These are phyloP conservation scores for Solanum sparsipilum DNA, from an alignment of 257 asterid species.

Conservation along the genomic window DNA sequence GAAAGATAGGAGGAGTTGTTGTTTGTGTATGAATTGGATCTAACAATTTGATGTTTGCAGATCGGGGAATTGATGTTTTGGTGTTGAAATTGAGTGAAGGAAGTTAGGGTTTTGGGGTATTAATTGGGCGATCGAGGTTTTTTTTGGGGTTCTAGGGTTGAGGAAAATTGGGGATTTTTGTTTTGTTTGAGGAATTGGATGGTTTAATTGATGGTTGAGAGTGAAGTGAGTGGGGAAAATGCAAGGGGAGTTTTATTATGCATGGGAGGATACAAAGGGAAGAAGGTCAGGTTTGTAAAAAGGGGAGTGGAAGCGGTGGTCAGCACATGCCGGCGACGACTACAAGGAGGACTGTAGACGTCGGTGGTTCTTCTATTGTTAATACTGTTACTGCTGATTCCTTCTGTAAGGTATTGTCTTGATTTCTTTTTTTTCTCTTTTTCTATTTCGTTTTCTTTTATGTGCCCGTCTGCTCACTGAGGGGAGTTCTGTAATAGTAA, in stretches of 20 bases:
- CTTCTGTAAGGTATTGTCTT: constrained; percentile 23
- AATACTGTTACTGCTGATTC: constrained; percentile 7
- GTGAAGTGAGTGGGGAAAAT: constrained; percentile 15
- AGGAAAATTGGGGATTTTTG: background rate
- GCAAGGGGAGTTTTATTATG: constrained; percentile 24
- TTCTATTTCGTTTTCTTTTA: too few relatives aligned
- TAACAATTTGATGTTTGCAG: background rate
- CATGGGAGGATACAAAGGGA: constrained; percentile 22
- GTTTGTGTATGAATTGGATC: background rate
- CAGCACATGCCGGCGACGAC: constrained; percentile 32
- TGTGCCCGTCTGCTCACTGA: background rate
- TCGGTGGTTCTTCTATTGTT: constrained; percentile 9
- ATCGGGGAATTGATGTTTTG: background rate
- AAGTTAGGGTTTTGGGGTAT: background rate
- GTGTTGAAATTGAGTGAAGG: background rate
- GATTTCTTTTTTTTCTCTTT: background rate
- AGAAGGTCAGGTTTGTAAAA: constrained; percentile 12
- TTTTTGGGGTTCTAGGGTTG: background rate
- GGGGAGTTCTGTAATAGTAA: background rate
- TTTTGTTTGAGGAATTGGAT: background rate
- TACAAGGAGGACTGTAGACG: constrained; percentile 19
- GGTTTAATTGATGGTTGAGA: constrained; percentile 22
- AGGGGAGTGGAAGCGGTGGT: background rate
- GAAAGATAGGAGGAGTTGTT: background rate
- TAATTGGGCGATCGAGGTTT: background rate